These are phyloP conservation scores for Lentithecium fluviatile DNA, from an alignment of 495 filamentous ascomycete species.

Conservation along the genomic window DNA sequence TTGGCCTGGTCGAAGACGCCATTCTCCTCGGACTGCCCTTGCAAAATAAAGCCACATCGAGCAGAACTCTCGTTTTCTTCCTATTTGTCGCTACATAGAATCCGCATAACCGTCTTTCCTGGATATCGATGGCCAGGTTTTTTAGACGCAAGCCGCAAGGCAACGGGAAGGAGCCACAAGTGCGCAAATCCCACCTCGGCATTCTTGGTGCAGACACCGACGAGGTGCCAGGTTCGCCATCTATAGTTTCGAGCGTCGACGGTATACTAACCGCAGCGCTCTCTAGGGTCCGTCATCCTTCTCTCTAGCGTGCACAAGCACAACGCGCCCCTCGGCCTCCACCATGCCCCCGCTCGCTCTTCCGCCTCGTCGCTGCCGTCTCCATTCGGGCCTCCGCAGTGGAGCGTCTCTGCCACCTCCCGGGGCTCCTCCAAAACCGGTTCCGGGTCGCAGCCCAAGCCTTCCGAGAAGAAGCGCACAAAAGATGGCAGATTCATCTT, in stretches of 20 bases:
- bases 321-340: conserved; percentile 79
- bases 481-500: conserved; percentile 81
- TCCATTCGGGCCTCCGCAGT: conserved; percentile 50
- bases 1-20: too few relatives aligned
- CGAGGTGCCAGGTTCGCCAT: conserved; percentile 75
- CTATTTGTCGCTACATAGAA: too few relatives aligned
- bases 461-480: conserved; percentile 67
- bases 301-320: conserved; percentile 62
- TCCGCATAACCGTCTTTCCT: too few relatives aligned
- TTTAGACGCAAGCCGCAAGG: neutral
- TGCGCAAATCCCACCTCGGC: conserved; percentile 4
- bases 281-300: conserved; percentile 74
- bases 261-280: neutral
- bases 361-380: conserved; percentile 73
- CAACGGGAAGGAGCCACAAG: neutral
- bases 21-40: too few relatives aligned
- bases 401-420: conserved; percentile 34
- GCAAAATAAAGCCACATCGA: too few relatives aligned
- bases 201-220: conserved; percentile 58
- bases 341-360: conserved; percentile 69
- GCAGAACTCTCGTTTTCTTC: too few relatives aligned
- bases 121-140: too few relatives aligned
- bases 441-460: conserved; percentile 23
- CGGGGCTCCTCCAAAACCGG: conserved; percentile 34
- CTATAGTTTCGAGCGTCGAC: too few relatives aligned